Evolutionary conservation across 2,329 filamentous ascomycete species (phyloP), one percentile per base, ranked within the genome.

Genomic region (Fusarium phyllophilum): DNA sequence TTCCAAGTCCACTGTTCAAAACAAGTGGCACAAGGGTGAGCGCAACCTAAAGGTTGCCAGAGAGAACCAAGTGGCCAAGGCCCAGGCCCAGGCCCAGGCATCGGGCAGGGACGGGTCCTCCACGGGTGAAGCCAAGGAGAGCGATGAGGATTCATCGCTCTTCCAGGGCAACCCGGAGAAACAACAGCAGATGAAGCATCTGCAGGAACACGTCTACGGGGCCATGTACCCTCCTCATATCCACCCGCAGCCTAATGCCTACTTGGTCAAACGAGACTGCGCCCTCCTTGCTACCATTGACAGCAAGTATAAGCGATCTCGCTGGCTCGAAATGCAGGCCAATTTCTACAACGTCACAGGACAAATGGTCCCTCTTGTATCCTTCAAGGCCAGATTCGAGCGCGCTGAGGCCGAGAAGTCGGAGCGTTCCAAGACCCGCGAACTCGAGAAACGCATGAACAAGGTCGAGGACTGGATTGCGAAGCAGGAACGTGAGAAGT

Each of bases 301-400:
- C 34, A 80, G 79, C 66, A 78, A 79, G 58, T 78, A 80, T 42
- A 78, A 80, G 52, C 75, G 69, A 26, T 77, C 77, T 34, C 79
- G 79, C 31, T 85, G 83, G 82, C 77, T 85, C 2, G 81, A 85
- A 67, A 82, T 85, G 77, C 84, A 86, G 68, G 82, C 84, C 36
- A 82, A 81, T 55, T 85, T 86, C 61, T 83, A 79, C 75, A 85
- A 86, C 65, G 82, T 77, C 49, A 86, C 84, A 0, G 85, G 84
- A 8, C 78, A 82, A 12, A 81, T 85, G 79, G 76, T 86, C 1
- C 81, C 83, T 3, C 72, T 83, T 13, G 79, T 82, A 39, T 73
- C 81, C n/a, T 79, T 86, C 51, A 80, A 80, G 45, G 75, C 73
- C 29, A 82, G 80, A 64, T 79, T 80, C n/a, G 81, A 82, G 64